Evolutionary conservation across 2,329 filamentous ascomycete species (phyloP).

Genomic region (Alternaria gansuensis): DNA sequence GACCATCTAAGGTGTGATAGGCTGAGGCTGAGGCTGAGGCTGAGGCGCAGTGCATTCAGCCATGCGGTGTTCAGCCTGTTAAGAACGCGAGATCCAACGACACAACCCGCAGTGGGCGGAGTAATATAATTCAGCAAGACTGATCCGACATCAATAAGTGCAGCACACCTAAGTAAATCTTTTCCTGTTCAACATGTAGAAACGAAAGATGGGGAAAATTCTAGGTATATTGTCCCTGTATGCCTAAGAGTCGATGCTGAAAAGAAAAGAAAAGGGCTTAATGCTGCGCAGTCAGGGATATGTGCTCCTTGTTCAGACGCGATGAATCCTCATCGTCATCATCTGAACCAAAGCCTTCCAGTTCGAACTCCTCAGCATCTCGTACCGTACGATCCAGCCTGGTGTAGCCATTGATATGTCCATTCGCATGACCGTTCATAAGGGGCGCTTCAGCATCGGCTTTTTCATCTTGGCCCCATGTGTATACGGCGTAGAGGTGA

Average conservation of each 20-base stretch:
- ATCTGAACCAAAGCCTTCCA: constrained; percentile 88
- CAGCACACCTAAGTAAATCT: no score
- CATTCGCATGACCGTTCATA: constrained; percentile 39
- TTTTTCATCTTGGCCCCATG: constrained; percentile 56
- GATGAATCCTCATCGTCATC: constrained; percentile 69
- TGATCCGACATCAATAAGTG: background rate
- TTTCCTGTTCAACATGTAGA: no score
- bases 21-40: background rate
- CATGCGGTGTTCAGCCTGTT: background rate
- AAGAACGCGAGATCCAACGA: background rate
- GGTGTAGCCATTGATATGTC: constrained; percentile 52
- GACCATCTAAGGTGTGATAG: background rate
- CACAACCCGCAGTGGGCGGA: no score
- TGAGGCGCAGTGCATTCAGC: background rate
- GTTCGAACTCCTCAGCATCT: constrained; percentile 92
- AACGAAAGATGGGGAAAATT: background rate
- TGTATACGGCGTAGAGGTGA: constrained; percentile 77
- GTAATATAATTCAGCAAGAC: no score
- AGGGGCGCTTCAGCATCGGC: constrained; percentile 49
- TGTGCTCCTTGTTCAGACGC: constrained; percentile 39
- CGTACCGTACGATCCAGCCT: constrained; percentile 67
- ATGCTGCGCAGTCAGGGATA: constrained; percentile 26
- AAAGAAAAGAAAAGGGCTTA: constrained; percentile 10
- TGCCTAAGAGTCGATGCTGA: background rate
- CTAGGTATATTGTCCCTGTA: background rate